Base-by-base conservation (phyloP, 257 asterid genomes). In the Solanum okadae region DNA sequence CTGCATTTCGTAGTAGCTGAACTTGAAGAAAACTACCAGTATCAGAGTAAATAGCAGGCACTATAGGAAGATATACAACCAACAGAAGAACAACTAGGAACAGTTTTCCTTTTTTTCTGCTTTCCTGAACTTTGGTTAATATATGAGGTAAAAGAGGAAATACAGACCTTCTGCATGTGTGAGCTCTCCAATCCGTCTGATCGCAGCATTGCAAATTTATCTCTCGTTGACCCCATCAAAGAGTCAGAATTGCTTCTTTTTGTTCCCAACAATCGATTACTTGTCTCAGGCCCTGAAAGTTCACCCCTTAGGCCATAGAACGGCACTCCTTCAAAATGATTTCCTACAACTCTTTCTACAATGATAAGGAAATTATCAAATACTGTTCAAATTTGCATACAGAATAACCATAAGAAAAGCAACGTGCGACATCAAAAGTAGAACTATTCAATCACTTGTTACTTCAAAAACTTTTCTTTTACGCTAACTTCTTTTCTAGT, bases 201-300 rank as follows among this genome's bases (percentile, higher is more conserved):
- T 87, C 89, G 93, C 81, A 93, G 91, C 40, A 90, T 92, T 12
- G 90, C 96, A 86, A 93, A 91, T 87, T 90, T 92, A 68, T 96
- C 99, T 75, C 94, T 93, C 65, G 95, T 90, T 46, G 95, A 94
- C 89, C 91, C 91, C 92, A 93, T 89, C 67, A 93, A 91, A 44
- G 96, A 93, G 89, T 94, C 98, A 1, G 98, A 94, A 92, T 92
- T 94, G 91, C 98, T 94, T 88, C 98, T 89, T 89, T 96, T 96
- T 25, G 91, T 89, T 73, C 98, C 96, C 22, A 92, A 44, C 84
- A 95, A 90, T 68, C 93, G 90, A 67, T 90, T 94, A 86, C 93
- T 93, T 70, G 92, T 89, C 84, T 94, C 96, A 6, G 94, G 91
- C 86, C 92, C 96, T 35, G 94, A 46, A 89, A 93, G 88, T 73